Evolutionary conservation across 768 basidiomycete species (phyloP), one percentile per base, ranked within the genome.

Genomic region (Lentinula sp.): DNA sequence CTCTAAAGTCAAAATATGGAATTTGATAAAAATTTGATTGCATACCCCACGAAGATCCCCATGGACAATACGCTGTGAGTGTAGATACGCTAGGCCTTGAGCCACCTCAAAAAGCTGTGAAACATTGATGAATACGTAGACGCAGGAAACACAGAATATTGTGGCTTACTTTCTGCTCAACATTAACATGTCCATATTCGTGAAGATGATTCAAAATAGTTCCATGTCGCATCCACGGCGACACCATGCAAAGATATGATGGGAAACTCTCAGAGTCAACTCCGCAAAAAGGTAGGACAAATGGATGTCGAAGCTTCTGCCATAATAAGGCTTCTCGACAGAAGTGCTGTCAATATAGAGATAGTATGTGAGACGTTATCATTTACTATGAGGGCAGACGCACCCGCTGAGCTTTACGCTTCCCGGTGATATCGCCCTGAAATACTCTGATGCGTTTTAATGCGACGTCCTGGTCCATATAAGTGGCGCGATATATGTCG

Each of bases 401-500:
- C 37, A 57, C 61, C 23, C 39, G 33, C 9, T 53, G 61, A 35
- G 55, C 32, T 23, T 55, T 56, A 16, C 45, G 52, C 41, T 35
- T 57, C 20, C 41, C 35, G 2, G 15, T 9, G 4, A 13, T 28
- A 32, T 57, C 57, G 6, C 57, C 41, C 42, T 62, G 56, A 37
- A 63, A 65, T 20, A 60, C 42, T 20, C 62, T 57, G 13, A 65
- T 50, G 13, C 50, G 28, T 43, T 65, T 65, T 33, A 65, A 33
- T 15, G 64, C 64, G 15, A 65, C 62, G 10, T 50, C 35, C 51
- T 59, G 43, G 5, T 63, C 64, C 15, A 42, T 9, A 12, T 62
- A 59, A 6, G 53, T 43, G 8, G 65, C 68, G 15, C 56, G 61
- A 61, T 56, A 68, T 15, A 69, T 66, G 48, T 69, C 68, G 0